phyloP scores from a whole-genome alignment of 805 yeast species.

The Candida koratica region DNA sequence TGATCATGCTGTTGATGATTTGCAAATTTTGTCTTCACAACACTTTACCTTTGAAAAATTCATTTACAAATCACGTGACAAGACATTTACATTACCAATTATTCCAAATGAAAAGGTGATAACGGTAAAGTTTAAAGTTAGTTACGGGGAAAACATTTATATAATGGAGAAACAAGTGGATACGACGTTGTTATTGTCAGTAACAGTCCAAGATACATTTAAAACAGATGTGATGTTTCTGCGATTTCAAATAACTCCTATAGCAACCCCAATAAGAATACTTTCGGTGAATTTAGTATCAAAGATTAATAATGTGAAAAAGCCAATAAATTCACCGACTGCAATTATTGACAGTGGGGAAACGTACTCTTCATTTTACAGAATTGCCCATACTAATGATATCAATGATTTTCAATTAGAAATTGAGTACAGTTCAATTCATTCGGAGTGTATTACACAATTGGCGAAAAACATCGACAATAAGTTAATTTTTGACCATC shows the following conservation, averaged over 20 bases:
- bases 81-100: slow-evolving; percentile 2
- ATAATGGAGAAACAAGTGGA: slow-evolving; percentile 32
- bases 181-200: slow-evolving; percentile 58
- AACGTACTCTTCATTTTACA: slow-evolving; percentile 59
- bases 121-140: slow-evolving; percentile 18
- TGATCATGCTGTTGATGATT: slow-evolving; percentile 1
- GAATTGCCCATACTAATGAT: slow-evolving; percentile 37
- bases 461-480: slow-evolving; percentile 1
- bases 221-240: slow-evolving; percentile 53
- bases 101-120: slow-evolving; percentile 4
- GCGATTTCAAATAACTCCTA: slow-evolving; percentile 65
- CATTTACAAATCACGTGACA: background rate
- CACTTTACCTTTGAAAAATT: slow-evolving; percentile 1
- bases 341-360: slow-evolving; percentile 65
- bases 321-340: slow-evolving; percentile 18
- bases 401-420: slow-evolving; percentile 32
- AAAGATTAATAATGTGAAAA: slow-evolving; percentile 18
- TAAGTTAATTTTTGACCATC: slow-evolving; percentile 5
- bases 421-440: slow-evolving; percentile 45
- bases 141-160: slow-evolving; percentile 18
- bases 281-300: slow-evolving; percentile 39
- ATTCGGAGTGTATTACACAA: slow-evolving; percentile 37
- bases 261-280: slow-evolving; percentile 55
- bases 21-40: background rate
- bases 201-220: slow-evolving; percentile 78